These are phyloP conservation scores for Entophlyctis helioformis DNA, from an alignment of 192 early-diverging fungal genomes.

Conservation along the genomic window DNA sequence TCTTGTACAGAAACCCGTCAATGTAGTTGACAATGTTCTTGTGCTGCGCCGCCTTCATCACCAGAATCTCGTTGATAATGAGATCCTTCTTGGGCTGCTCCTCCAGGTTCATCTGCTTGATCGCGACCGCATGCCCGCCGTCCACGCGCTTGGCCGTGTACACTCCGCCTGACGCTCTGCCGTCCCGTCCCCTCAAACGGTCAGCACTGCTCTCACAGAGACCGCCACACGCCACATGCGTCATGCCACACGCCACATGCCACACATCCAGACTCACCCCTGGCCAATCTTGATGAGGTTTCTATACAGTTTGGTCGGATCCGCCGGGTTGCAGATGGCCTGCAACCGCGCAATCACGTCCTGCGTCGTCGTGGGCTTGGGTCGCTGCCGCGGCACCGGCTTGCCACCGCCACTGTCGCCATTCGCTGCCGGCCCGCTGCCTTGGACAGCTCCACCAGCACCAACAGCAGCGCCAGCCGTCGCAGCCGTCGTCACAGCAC, in stretches of 20 bases:
- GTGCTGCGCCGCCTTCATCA: constrained; percentile 39
- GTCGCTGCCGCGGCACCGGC: constrained; percentile 10
- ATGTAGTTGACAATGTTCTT: constrained; percentile 79
- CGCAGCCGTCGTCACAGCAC: too few relatives aligned
- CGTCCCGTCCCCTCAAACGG: too few relatives aligned
- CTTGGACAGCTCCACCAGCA: constrained; percentile 9
- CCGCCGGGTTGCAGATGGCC: constrained; percentile 51
- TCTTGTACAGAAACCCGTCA: constrained; percentile 61
- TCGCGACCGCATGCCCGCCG: constrained; percentile 61
- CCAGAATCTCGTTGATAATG: constrained; percentile 73
- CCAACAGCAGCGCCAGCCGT: too few relatives aligned
- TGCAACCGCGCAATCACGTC: constrained; percentile 75
- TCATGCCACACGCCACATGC: too few relatives aligned
- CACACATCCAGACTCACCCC: too few relatives aligned
- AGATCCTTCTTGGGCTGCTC: constrained; percentile 94
- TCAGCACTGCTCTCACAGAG: too few relatives aligned
- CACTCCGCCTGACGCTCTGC: constrained; percentile 89
- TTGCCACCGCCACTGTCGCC: neutral
- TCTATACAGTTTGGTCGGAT: constrained; percentile 76
- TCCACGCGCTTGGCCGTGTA: constrained; percentile 65
- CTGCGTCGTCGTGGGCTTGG: constrained; percentile 45
- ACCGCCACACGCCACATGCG: too few relatives aligned
- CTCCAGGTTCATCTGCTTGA: constrained; percentile 94
- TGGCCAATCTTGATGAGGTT: constrained; percentile 87
- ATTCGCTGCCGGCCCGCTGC: neutral